Conservation (phyloP, 176 grass and related monocot genomes). For the Phoenix roebelenii region DNA sequence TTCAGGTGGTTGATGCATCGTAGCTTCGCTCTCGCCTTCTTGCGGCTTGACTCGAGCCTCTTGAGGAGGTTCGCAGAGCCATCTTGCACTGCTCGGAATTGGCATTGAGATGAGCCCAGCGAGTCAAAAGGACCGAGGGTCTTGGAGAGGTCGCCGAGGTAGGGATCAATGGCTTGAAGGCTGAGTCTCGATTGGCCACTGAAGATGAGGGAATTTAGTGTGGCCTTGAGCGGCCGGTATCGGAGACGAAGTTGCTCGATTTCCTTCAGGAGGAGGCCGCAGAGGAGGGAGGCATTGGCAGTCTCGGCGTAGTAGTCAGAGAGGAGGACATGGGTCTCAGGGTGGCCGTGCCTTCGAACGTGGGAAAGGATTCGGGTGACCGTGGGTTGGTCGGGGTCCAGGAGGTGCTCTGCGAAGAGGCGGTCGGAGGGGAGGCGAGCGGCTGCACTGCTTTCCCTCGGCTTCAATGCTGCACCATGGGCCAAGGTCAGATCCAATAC, state of each 20-base stretch:
- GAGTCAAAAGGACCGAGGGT: conserved; percentile 43
- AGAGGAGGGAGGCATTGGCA: conserved; percentile 59
- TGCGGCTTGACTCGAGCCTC: conserved; percentile 47
- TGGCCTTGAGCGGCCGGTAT: conserved; percentile 68
- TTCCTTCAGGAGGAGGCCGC: conserved; percentile 62
- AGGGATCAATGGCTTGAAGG: conserved; percentile 20
- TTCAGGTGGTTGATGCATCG: conserved; percentile 36
- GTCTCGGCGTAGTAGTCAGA: conserved; percentile 65
- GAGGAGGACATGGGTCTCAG: conserved; percentile 36
- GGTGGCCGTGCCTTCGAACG: conserved; percentile 12
- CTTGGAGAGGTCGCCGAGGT: conserved; percentile 40
- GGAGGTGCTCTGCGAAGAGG: conserved; percentile 71
- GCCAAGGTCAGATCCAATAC: conserved; percentile 73
- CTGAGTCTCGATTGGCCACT: conserved; percentile 1
- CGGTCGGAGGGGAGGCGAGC: conserved; percentile 56
- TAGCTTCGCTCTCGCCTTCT: conserved; percentile 48
- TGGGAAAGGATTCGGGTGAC: conserved; percentile 34
- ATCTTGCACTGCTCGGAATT: conserved; percentile 35
- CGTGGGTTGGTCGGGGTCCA: conserved; percentile 70
- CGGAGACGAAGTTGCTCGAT: conserved; percentile 65
- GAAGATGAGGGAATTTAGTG: conserved; percentile 42
- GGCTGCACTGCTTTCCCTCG: conserved; percentile 8
- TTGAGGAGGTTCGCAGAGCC: conserved; percentile 49
- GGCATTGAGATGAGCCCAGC: conserved; percentile 38
- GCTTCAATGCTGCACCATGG: conserved; percentile 56